Evolutionary conservation across 2,329 filamentous ascomycete genomes (phyloP).

Genomic region (Zasmidium cellare): DNA sequence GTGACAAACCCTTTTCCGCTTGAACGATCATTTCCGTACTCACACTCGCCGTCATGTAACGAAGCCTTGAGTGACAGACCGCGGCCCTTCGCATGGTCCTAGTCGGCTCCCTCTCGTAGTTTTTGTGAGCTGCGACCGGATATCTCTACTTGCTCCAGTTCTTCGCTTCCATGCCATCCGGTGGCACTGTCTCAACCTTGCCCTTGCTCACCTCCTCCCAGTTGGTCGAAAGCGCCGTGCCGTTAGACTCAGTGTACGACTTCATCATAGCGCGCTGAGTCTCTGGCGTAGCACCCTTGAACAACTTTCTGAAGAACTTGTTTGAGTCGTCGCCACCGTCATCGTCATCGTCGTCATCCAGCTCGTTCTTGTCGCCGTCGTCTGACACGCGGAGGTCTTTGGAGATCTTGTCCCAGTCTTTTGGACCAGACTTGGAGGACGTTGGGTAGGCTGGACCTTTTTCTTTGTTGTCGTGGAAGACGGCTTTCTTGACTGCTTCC

Average conservation of each 20-base stretch:
- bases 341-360: slow-evolving; percentile 52
- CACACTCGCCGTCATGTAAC: too few species aligned
- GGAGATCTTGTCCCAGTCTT: slow-evolving; percentile 87
- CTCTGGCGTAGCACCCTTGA: slow-evolving; percentile 73
- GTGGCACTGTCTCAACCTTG: slow-evolving; percentile 70
- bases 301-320: slow-evolving; percentile 87
- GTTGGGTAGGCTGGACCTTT: slow-evolving; percentile 72
- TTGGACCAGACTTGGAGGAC: slow-evolving; percentile 77
- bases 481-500: slow-evolving; percentile 18
- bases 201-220: slow-evolving; percentile 78
- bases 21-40: neutral
- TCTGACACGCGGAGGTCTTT: slow-evolving; percentile 44
- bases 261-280: slow-evolving; percentile 95
- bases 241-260: slow-evolving; percentile 91
- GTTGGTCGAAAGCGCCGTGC: slow-evolving; percentile 87
- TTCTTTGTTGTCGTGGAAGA: slow-evolving; percentile 15
- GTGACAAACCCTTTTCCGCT: neutral
- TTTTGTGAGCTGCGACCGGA: too few species aligned
- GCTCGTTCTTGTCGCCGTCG: slow-evolving; percentile 19
- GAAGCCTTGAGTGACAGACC: too few species aligned
- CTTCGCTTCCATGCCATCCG: slow-evolving; percentile 75
- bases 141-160: slow-evolving; percentile 53
- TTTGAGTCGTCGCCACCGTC: slow-evolving; percentile 66
- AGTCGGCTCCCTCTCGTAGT: too few species aligned
- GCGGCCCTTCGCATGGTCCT: too few species aligned